These are phyloP conservation scores for Neoboletus magnificus DNA, from an alignment of 768 basidiomycete species.

Conservation along the genomic window DNA sequence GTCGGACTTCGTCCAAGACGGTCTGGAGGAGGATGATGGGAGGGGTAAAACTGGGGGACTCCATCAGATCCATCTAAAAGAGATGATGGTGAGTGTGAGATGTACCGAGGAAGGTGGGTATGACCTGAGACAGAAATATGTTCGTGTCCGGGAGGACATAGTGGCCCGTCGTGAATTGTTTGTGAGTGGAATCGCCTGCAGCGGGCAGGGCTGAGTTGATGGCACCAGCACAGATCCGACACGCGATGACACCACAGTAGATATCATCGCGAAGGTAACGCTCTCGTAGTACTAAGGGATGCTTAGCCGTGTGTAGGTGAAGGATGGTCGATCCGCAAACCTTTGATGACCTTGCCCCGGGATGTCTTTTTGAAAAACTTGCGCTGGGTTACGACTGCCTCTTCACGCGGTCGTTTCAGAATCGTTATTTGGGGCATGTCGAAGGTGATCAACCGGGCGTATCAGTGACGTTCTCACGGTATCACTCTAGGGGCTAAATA, in stretches of 20 bases:
- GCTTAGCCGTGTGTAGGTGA: neutral
- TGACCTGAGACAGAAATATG: constrained; percentile 82
- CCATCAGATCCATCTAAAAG: constrained; percentile 87
- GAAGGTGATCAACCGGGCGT: too few relatives aligned
- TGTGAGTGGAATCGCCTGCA: constrained; percentile 56
- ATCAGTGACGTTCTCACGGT: constrained; percentile 9
- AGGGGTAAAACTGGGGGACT: constrained; percentile 66
- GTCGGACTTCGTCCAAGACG: constrained; percentile 93
- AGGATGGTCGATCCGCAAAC: constrained; percentile 36
- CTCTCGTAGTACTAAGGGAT: constrained; percentile 74
- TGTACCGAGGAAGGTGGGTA: neutral
- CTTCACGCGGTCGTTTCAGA: constrained; percentile 64
- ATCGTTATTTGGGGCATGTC: constrained; percentile 63
- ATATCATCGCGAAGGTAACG: constrained; percentile 92
- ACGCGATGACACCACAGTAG: constrained; percentile 75
- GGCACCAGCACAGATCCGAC: constrained; percentile 53
- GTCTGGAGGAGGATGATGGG: constrained; percentile 93
- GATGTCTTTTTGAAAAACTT: constrained; percentile 98
- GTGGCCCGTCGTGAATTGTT: constrained; percentile 61
- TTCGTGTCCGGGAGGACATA: constrained; percentile 94
- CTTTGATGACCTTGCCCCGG: constrained; percentile 89
- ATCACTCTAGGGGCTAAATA: neutral
- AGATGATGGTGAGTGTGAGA: constrained; percentile 1
- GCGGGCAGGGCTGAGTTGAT: constrained; percentile 51
- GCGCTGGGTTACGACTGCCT: constrained; percentile 74